These are phyloP conservation scores for Plasmodium vivax DNA, from an alignment of 169 alveolate species.

Conservation along the genomic window DNA sequence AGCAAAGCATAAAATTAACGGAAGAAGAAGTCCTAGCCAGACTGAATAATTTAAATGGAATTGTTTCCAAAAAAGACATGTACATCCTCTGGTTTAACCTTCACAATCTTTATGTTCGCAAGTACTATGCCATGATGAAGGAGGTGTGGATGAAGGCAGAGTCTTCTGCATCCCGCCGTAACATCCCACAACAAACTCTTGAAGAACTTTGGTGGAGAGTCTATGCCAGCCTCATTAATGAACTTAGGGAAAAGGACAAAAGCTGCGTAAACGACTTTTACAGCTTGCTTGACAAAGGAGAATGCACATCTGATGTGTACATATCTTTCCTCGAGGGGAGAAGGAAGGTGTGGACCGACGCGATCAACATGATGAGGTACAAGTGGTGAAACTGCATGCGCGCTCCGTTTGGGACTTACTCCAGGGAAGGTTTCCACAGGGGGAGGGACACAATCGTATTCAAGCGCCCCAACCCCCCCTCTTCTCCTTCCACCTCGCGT, in stretches of 20 bases:
- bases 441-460: not conserved
- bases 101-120: not conserved
- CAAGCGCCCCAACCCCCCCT: not conserved
- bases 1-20: not conserved
- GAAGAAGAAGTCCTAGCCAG: not conserved
- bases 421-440: not conserved
- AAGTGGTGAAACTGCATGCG: not conserved
- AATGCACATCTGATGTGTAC: constrained; percentile 13
- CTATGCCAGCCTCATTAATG: not conserved
- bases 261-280: not conserved
- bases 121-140: constrained; percentile 2
- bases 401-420: not conserved
- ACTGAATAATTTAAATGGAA: not conserved
- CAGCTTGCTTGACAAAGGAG: constrained; percentile 10
- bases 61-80: not conserved
- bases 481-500: not conserved
- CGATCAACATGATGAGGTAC: not conserved
- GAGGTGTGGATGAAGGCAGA: not conserved
- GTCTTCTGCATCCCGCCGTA: not conserved
- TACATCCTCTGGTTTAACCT: constrained; percentile 25
- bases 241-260: not conserved
- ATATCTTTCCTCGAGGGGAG: not conserved
- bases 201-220: constrained; percentile 7
- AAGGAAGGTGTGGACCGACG: not conserved
- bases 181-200: not conserved